Conservation (phyloP, 116 monocot genomes). For the Thalassia testudinum region DNA sequence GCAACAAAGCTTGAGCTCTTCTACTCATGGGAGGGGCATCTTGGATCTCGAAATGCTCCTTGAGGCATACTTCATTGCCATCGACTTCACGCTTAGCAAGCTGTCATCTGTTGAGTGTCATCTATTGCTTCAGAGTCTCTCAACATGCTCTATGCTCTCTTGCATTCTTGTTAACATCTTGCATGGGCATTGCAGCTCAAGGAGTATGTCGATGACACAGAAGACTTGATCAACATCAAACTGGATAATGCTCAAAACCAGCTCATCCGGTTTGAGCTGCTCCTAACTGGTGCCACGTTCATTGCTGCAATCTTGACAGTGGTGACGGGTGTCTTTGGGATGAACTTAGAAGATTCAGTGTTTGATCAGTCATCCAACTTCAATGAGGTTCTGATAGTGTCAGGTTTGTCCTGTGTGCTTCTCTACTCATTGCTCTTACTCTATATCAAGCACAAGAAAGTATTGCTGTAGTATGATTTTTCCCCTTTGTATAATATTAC, state of each 20-base stretch:
- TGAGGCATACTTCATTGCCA: constrained; percentile 69
- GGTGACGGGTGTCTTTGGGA: constrained; percentile 69
- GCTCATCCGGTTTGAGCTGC: constrained; percentile 55
- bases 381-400: constrained; percentile 23
- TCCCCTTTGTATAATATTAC: too few species aligned
- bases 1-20: constrained; percentile 29
- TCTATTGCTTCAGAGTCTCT: too few species aligned
- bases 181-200: constrained; percentile 65
- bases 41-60: constrained; percentile 70
- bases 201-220: constrained; percentile 81
- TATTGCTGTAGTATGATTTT: too few species aligned
- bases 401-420: constrained; percentile 14
- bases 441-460: too few species aligned
- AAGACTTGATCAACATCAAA: constrained; percentile 85
- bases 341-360: constrained; percentile 44
- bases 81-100: constrained; percentile 48
- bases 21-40: constrained; percentile 13
- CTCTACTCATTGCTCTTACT: constrained; percentile 29
- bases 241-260: constrained; percentile 61
- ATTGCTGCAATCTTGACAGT: constrained; percentile 49
- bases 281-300: constrained; percentile 51
- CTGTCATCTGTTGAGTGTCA: constrained; percentile 35
- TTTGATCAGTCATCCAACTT: constrained; percentile 35
- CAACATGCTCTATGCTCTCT: not conserved
- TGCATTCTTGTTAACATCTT: too few species aligned